Evolutionary conservation across 345 rosid species (phyloP).

Genomic region (sweet orange (Citrus sinensis)): DVS_A1.0 CM039164.1:1998501-1999000

Average conservation of each 20-base stretch:
- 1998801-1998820: slow-evolving; percentile 36
- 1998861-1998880: not conserved
- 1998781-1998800: slow-evolving; percentile 31
- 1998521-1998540: not conserved
- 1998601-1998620: slow-evolving; percentile 76
- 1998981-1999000: slow-evolving; percentile 38
- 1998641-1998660: slow-evolving; percentile 71
- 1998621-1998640: slow-evolving; percentile 78
- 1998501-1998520: too few relatives aligned
- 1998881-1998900: not conserved
- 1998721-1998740: slow-evolving; percentile 8
- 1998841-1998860: not conserved
- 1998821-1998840: slow-evolving; percentile 27
- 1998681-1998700: slow-evolving; percentile 32
- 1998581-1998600: slow-evolving; percentile 65
- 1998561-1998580: slow-evolving; percentile 70
- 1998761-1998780: slow-evolving; percentile 10
- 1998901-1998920: not conserved
- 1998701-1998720: slow-evolving; percentile 37
- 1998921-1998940: slow-evolving; percentile 6
- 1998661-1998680: slow-evolving; percentile 64
- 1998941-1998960: slow-evolving; percentile 13
- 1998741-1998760: slow-evolving; percentile 21
- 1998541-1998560: slow-evolving; percentile 57
- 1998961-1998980: slow-evolving; percentile 21